Percentiles rank a stretch among this genome's conserved stretches.
phyloP scores from a whole-genome alignment of 139 green algal species.

The Deuterostichococcus epilithicus region DNA sequence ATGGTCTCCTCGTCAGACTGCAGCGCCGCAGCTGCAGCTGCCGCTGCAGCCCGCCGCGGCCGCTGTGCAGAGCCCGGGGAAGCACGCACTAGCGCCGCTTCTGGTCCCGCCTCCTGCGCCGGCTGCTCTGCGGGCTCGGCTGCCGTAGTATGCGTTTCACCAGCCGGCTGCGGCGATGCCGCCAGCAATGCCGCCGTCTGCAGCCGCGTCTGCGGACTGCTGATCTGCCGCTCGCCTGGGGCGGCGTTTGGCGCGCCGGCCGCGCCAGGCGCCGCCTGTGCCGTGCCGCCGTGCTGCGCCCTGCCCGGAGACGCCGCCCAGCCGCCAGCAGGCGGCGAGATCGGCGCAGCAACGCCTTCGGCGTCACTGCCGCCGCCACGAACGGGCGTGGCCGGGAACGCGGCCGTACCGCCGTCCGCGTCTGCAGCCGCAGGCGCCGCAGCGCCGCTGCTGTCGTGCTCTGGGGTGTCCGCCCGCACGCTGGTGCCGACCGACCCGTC shows the following conservation, averaged over 20 bases:
- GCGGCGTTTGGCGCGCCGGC: no score
- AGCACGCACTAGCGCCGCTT: not conserved
- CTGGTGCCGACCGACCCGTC: not conserved
- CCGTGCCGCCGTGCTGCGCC: not conserved
- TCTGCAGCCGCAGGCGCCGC: not conserved
- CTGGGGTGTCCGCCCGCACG: not conserved
- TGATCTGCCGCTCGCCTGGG: not conserved
- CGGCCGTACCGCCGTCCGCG: not conserved
- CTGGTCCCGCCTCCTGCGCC: not conserved
- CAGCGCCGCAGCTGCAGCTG: not conserved
- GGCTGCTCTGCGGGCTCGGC: not conserved
- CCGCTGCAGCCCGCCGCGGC: no score
- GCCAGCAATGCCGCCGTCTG: not conserved
- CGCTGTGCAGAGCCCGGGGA: no score
- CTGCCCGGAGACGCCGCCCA: no score
- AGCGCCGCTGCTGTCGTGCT: no score
- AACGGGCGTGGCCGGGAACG: no score
- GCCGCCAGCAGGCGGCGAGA: no score
- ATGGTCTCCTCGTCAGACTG: not conserved
- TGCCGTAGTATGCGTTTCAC: not conserved
- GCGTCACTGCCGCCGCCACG: no score
- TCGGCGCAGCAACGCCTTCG: no score
- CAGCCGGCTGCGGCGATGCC: no score
- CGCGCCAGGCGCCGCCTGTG: no score
- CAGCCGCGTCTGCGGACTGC: not conserved